These are phyloP conservation scores for Glomus cerebriforme DNA, from an alignment of 192 early-diverging fungal species.

Conservation along the genomic window DNA sequence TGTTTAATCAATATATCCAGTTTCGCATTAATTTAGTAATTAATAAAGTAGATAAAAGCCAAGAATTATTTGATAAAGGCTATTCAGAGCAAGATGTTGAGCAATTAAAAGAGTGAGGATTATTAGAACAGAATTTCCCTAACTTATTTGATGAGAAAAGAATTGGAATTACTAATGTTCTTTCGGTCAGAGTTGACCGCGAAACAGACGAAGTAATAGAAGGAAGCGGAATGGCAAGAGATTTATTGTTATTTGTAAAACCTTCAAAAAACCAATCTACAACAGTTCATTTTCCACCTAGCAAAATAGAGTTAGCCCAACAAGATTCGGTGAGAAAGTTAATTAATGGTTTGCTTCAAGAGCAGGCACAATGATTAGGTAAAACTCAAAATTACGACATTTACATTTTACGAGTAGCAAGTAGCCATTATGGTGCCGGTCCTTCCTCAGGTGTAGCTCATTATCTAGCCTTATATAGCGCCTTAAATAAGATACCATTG, in stretches of 20 bases:
- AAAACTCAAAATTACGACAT: neutral
- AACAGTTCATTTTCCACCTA: too few species aligned
- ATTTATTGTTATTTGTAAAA: neutral
- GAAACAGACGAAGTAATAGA: too few species aligned
- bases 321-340: too few species aligned
- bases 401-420: neutral
- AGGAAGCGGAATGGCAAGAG: neutral
- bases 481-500: neutral
- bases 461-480: neutral
- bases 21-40: too few species aligned
- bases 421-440: too few species aligned
- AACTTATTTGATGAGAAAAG: neutral
- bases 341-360: too few species aligned
- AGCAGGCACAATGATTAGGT: too few species aligned
- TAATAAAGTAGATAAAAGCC: too few species aligned
- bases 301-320: too few species aligned
- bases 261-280: neutral
- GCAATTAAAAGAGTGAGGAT: neutral
- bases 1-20: neutral
- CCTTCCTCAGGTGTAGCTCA: neutral
- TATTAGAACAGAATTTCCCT: neutral
- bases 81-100: neutral
- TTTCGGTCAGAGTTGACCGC: too few species aligned
- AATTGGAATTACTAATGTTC: neutral
- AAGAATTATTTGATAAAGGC: neutral